Base-by-base conservation (phyloP, 495 filamentous ascomycete genomes). In the Penicillium taxi region DNA sequence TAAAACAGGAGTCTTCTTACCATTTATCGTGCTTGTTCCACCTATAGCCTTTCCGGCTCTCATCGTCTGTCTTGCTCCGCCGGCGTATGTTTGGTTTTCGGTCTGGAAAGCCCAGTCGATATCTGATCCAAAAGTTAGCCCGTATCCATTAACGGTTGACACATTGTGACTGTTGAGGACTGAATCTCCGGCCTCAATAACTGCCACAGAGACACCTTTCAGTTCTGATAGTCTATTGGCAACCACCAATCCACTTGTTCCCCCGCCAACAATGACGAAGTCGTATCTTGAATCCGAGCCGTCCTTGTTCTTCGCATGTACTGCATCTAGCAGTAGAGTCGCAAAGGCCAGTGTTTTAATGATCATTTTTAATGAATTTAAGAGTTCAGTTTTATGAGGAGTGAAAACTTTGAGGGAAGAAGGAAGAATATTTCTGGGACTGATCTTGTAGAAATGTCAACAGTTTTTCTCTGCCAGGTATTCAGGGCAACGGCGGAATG, bases 61-160 rank as follows among this genome's bases (percentile, higher is more conserved):
- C 38, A 66, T 63, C 17, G 49, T 47, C 23, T 73, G 59, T 9
- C 61, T 60, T 7, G 32, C 26, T n/a, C 50, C 50, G 2, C 41
- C 50, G 0, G 58, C 63, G 28, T 59, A 65, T 11, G 28, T 45
- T 47, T 77, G 72, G 6, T 58, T 45, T 13, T 56, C 63, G 1
- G 62, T 67, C 13, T 56, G 40, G 25, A 72, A 77, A n/a, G 61
- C 46, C 72, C 71, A 77, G 49, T 75, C 70, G 22, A 74, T 65
- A 16, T 54, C 39, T 9, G 67, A 69, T 4, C 50, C 59, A 5
- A 66, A 65, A 5, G 59, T 45, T 4, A 6, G 59, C 48, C 44
- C 51, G 34, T 68, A 73, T 9, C 47, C 52, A 4, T 37, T 34
- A 6, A 63, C 44, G 19, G 65, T 49, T 4, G 68, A 69, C n/a